Evolutionary conservation across 2,329 filamentous ascomycete species (phyloP).

Genomic region (Teratosphaeria epicoccoides): DNA sequence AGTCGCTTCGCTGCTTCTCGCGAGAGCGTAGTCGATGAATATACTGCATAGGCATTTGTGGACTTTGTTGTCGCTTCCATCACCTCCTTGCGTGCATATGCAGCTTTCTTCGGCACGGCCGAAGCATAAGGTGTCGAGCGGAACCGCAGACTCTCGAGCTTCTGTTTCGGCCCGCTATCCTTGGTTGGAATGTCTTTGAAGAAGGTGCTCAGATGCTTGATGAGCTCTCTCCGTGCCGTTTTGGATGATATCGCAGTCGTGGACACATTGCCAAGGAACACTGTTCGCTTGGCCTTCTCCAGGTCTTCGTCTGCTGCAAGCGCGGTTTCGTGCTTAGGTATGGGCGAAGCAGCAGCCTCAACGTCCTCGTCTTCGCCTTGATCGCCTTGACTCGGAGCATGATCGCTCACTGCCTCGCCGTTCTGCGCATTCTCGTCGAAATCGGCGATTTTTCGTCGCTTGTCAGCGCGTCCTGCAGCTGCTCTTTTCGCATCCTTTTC

Average conservation of each 20-base stretch:
- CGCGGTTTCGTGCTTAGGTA: constrained; percentile 42
- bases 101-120: constrained; percentile 81
- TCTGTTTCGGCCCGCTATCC: constrained; percentile 45
- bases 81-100: constrained; percentile 79
- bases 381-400: neutral
- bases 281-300: constrained; percentile 77
- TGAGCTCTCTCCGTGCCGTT: constrained; percentile 63
- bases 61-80: constrained; percentile 87
- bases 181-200: constrained; percentile 34
- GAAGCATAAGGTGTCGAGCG: constrained; percentile 80
- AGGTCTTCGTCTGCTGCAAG: constrained; percentile 45
- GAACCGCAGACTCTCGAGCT: constrained; percentile 85
- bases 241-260: constrained; percentile 73
- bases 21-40: constrained; percentile 63
- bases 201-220: constrained; percentile 68
- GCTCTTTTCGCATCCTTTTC: constrained; percentile 19
- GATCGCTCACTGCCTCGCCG: constrained; percentile 6
- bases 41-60: constrained; percentile 90
- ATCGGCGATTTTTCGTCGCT: constrained; percentile 20
- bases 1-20: constrained; percentile 64
- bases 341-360: constrained; percentile 45
- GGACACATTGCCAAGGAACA: constrained; percentile 89
- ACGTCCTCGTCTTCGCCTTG: constrained; percentile 23
- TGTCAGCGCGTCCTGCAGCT: constrained; percentile 20
- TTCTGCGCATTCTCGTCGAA: constrained; percentile 16